phyloP scores from a whole-genome alignment of 1,284 basidiomycete genomes.

The Omphalotus olearius region DNA sequence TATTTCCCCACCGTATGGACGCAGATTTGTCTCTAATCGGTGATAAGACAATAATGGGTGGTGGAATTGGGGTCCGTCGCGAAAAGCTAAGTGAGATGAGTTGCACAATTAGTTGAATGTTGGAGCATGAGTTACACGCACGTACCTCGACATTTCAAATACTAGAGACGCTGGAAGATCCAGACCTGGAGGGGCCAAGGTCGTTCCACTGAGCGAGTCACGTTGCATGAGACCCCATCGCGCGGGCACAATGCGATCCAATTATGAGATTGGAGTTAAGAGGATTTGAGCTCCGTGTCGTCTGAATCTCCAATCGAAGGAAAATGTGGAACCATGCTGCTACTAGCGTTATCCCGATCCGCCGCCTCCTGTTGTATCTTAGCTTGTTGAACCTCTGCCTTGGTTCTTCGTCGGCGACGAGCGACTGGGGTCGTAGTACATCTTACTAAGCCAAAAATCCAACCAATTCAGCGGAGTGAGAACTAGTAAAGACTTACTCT shows the following conservation, averaged over 20 bases:
- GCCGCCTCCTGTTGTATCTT: neutral
- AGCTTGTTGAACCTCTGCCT: slow-evolving; percentile 1
- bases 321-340: neutral
- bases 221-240: neutral
- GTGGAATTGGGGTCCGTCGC: neutral
- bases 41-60: neutral
- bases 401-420: slow-evolving; percentile 1
- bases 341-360: neutral
- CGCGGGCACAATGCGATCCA: neutral
- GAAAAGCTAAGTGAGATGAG: neutral
- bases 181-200: neutral
- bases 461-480: too few species aligned
- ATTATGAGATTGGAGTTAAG: neutral
- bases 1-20: neutral
- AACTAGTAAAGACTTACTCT: neutral
- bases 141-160: neutral
- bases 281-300: neutral
- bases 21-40: neutral
- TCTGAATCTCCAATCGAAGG: neutral
- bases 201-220: too few species aligned
- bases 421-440: slow-evolving; percentile 2
- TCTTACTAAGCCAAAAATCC: too few species aligned
- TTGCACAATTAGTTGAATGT: neutral
- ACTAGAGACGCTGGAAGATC: neutral
- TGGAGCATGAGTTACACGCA: neutral